Conservation (phyloP, 768 basidiomycete genomes). For the Rhodotorula diobovata region DNA sequence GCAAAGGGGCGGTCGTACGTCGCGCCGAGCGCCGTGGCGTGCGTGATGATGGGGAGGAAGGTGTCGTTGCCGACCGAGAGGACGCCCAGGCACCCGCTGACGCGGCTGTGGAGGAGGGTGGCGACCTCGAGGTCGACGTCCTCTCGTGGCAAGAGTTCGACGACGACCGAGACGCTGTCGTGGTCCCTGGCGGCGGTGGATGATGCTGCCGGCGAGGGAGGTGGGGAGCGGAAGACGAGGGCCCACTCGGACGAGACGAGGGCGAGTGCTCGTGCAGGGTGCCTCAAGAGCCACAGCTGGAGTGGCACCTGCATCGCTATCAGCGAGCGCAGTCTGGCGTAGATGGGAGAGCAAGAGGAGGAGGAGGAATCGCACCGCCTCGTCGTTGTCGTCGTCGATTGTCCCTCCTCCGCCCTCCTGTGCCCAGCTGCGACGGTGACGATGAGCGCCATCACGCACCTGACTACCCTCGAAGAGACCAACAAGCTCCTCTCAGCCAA, state of each 20-base stretch:
- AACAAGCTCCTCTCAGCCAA: conserved; percentile 25
- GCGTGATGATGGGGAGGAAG: conserved; percentile 76
- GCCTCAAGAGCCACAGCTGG: conserved; percentile 17
- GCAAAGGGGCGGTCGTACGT: conserved; percentile 53
- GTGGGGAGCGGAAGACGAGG: conserved; percentile 21
- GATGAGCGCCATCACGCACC: conserved; percentile 39
- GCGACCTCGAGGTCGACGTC: conserved; percentile 65
- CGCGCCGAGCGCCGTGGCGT: conserved; percentile 59
- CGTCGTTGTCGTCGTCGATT: no score
- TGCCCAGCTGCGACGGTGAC: neutral
- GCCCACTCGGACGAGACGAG: conserved; percentile 13
- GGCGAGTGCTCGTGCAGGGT: conserved; percentile 10
- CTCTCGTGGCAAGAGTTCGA: conserved; percentile 73
- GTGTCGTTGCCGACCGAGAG: conserved; percentile 51
- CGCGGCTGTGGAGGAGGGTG: conserved; percentile 54
- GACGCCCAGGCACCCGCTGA: conserved; percentile 27
- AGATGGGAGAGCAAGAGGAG: no score
- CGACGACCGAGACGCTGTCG: conserved; percentile 50
- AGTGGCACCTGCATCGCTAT: neutral
- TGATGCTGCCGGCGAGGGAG: neutral
- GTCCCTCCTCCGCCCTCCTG: no score
- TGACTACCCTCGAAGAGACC: conserved; percentile 12
- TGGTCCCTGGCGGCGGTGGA: neutral
- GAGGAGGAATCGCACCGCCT: no score
- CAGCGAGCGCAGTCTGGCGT: no score